Evolutionary conservation across 1,284 basidiomycete species (phyloP).

Genomic region (Ganoderma boninense): DNA sequence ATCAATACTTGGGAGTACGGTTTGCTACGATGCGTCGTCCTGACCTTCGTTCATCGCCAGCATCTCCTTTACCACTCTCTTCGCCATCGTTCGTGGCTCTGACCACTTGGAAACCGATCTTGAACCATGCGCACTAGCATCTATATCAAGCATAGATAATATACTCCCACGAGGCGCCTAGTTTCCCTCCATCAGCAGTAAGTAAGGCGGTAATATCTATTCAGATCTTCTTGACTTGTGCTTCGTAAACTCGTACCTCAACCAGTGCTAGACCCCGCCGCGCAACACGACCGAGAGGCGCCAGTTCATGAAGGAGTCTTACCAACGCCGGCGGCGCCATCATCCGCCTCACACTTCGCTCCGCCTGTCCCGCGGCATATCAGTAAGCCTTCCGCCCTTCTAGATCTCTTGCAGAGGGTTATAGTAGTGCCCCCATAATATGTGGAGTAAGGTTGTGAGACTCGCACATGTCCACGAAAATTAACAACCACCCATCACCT

Average conservation of each 20-base stretch:
- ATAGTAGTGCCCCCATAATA: not conserved
- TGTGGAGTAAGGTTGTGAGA: conserved; percentile 53
- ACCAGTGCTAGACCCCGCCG: conserved; percentile 33
- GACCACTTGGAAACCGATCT: too few relatives aligned
- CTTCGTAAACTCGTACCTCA: conserved; percentile 39
- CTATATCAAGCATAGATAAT: conserved; percentile 27
- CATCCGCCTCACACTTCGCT: conserved; percentile 41
- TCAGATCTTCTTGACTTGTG: conserved; percentile 32
- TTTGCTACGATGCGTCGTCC: too few relatives aligned
- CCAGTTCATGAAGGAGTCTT: conserved; percentile 39
- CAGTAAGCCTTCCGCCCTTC: conserved; percentile 31
- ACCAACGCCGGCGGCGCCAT: conserved; percentile 44
- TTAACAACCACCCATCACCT: conserved; percentile 50
- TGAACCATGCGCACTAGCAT: conserved; percentile 3
- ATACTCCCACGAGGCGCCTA: too few relatives aligned
- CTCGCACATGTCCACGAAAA: conserved; percentile 62
- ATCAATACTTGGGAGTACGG: too few relatives aligned
- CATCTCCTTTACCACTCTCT: too few relatives aligned
- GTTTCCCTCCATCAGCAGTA: too few relatives aligned
- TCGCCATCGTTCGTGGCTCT: too few relatives aligned
- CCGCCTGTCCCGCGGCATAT: conserved; percentile 42
- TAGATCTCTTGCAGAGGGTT: too few relatives aligned
- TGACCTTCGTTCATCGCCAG: too few relatives aligned
- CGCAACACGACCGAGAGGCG: conserved; percentile 37
- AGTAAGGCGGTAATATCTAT: too few relatives aligned